Percentiles rank a stretch among this genome's conserved stretches.
phyloP scores from a whole-genome alignment of 1,284 basidiomycete species.

The Xerocomus nothofagi region DNA sequence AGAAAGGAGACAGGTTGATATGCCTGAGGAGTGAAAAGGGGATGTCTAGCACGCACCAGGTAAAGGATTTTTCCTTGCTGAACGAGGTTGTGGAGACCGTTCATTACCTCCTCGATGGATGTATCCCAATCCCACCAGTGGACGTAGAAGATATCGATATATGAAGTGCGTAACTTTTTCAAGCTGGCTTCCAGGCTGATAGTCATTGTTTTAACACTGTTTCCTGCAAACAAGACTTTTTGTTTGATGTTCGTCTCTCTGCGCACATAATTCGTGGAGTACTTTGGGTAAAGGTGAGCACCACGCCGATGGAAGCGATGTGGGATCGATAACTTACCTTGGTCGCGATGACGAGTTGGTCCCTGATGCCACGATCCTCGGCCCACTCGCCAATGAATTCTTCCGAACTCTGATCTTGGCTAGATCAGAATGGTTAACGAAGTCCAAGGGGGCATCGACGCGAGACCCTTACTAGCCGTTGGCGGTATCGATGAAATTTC shows the following conservation, averaged over 20 bases:
- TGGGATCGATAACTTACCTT: background rate
- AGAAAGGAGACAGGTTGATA: background rate
- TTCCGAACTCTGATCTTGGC: too few relatives aligned
- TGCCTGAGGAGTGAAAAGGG: background rate
- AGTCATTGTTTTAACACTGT: background rate
- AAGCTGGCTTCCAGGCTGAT: background rate
- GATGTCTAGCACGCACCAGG: background rate
- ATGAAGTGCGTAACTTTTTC: background rate
- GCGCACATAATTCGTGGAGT: background rate
- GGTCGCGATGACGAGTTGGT: too few relatives aligned
- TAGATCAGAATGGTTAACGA: background rate
- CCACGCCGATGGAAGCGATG: background rate
- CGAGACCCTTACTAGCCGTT: background rate
- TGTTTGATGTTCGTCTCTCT: background rate
- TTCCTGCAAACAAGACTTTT: background rate
- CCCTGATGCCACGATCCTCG: too few relatives aligned
- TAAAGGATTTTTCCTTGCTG: background rate
- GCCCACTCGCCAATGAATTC: too few relatives aligned
- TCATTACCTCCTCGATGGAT: background rate
- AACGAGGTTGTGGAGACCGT: background rate
- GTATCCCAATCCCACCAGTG: background rate
- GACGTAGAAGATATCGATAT: background rate
- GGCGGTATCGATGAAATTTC: constrained; percentile 6
- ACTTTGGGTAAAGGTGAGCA: background rate
- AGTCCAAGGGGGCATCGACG: background rate